These are phyloP conservation scores for Yamadazyma philogaea DNA, from an alignment of 805 yeast genomes.

Conservation along the genomic window DNA sequence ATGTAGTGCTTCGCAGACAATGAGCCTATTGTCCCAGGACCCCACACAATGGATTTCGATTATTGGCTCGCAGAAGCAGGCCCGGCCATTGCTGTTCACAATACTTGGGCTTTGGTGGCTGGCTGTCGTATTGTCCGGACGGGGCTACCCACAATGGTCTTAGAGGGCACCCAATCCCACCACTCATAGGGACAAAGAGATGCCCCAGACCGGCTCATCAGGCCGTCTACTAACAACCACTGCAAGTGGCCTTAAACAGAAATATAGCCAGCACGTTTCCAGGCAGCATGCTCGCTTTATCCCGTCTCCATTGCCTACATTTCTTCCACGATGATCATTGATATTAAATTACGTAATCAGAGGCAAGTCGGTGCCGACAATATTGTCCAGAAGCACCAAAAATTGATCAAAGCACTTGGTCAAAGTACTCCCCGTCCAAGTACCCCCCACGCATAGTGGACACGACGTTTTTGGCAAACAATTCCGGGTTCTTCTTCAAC, in stretches of 20 bases:
- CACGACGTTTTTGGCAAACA: slow-evolving; percentile 56
- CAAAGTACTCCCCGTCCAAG: slow-evolving; percentile 58
- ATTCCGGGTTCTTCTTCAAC: slow-evolving; percentile 32
- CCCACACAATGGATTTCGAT: background rate
- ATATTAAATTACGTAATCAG: background rate
- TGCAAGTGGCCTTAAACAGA: no score
- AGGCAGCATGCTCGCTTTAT: no score
- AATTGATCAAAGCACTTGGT: slow-evolving; percentile 42
- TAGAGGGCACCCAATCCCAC: no score
- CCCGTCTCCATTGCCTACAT: no score
- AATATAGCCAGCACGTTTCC: no score
- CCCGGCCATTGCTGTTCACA: background rate
- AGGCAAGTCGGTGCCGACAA: background rate
- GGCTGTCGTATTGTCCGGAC: background rate
- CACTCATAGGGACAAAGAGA: no score
- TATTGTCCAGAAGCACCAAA: background rate
- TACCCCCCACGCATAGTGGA: slow-evolving; percentile 71
- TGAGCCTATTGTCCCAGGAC: background rate
- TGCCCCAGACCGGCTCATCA: no score
- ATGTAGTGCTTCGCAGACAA: background rate
- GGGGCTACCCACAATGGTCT: no score
- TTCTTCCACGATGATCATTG: no score
- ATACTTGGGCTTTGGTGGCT: background rate
- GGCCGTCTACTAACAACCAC: no score
- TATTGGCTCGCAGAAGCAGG: background rate